A percentile compares a stretch with the other conserved stretches of the same genome.
Conservation (phyloP, 345 rosid genomes). For the Brassica incana region DNA sequence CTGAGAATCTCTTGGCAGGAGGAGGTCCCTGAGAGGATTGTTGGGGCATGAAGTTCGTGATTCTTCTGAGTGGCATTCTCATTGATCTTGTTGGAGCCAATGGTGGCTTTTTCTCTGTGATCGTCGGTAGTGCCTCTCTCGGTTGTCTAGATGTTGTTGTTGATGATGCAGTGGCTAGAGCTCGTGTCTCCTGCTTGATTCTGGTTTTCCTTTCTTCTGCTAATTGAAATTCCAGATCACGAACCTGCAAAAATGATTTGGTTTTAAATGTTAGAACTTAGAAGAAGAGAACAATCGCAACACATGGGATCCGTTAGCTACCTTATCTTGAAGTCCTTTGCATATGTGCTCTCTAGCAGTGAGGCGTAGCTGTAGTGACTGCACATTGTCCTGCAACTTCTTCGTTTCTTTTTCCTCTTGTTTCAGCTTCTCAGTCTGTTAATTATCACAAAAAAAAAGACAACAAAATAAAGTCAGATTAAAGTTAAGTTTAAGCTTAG, state of each 20-base stretch:
- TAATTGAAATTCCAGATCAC: conserved; percentile 79
- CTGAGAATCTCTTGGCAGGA: conserved; percentile 40
- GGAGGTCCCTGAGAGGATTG: conserved; percentile 54
- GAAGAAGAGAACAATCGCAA: conserved; percentile 7
- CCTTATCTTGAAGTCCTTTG: conserved; percentile 90
- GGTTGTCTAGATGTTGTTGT: conserved; percentile 43
- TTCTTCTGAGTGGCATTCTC: conserved; percentile 73
- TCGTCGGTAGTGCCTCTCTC: conserved; percentile 44
- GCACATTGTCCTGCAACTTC: conserved; percentile 63
- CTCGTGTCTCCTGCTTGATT: conserved; percentile 76
- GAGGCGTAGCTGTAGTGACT: conserved; percentile 78
- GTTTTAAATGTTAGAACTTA: neutral
- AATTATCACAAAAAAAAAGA: neutral
- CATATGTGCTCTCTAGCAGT: conserved; percentile 73
- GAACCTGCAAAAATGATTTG: conserved; percentile 50
- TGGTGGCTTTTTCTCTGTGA: conserved; percentile 68
- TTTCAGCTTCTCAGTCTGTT: neutral
- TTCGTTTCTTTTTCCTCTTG: neutral
- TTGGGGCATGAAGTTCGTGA: conserved; percentile 67
- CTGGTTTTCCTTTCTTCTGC: conserved; percentile 89
- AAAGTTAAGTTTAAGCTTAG: neutral
- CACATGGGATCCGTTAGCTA: conserved; percentile 24
- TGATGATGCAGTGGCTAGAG: conserved; percentile 51
- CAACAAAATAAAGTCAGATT: neutral
- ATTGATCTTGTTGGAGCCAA: conserved; percentile 55